Evolutionary conservation across 306 rosid species (phyloP), one percentile per base, ranked within the genome.

Genomic region (Cicer cuneatum): DNA sequence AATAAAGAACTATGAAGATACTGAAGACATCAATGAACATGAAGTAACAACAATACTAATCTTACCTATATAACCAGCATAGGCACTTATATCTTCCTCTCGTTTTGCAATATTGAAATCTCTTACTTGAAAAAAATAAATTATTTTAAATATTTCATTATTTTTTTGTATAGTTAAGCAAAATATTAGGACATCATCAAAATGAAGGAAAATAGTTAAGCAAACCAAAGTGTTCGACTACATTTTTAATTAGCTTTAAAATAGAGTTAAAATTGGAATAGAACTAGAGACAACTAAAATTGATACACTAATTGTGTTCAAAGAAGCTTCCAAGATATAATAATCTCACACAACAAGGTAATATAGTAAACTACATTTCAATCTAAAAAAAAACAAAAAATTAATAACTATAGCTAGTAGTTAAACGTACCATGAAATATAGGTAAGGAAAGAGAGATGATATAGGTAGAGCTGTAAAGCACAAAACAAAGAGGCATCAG

Each of bases 21-120:
- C 3, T 29, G 8, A 54, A 16, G 12, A 59, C 42, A 48, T 11
- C n/a, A 37, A 10, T 49, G 52, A 33, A 74, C 33, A 49, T 21
- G 5, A 46, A 74, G 54, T 35, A 43, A 7, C 53, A 42, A 3
- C 33, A 39, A 67, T 8, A 9, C 7, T 16, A 37, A 66, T 15
- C 88, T 69, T 63, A 89, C 98, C 98, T 65, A 93, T 80, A 85
- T 83, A 90, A 33, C 96, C 96, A 42, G 95, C 92, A 80, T 90
- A 93, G 48, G 52, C 80, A 64, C 93, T 84, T 57, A 93, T 85
- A 82, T 93, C 98, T 79, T 85, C 97, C 9, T 90, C 92, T 53
- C 81, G 82, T 75, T 87, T 53, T 39, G 97, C 97, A 75, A 93
- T 83, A 51, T 89, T 78, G 59, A 93, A 90, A 85, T 93, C 97